These are phyloP conservation scores for Fusarium chaquense DNA, from an alignment of 2,329 filamentous ascomycete genomes.

Conservation along the genomic window DNA sequence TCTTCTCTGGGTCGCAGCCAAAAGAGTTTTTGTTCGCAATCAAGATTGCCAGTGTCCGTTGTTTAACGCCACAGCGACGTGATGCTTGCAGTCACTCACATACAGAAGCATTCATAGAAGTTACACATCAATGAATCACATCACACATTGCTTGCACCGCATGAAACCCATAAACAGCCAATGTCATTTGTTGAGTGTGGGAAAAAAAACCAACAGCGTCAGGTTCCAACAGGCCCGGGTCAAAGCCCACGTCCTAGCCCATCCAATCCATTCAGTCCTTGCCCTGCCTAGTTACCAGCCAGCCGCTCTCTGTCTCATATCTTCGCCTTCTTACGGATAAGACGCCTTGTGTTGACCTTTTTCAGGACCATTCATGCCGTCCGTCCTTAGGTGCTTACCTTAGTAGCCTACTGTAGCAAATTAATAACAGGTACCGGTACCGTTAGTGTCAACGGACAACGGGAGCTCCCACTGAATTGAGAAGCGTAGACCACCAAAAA, in stretches of 20 bases:
- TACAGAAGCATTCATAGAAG: not conserved
- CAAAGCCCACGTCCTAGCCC: conserved; percentile 17
- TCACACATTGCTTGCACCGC: conserved; percentile 7
- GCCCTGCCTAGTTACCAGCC: conserved; percentile 1
- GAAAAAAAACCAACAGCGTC: not conserved
- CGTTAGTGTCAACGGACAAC: conserved; percentile 21
- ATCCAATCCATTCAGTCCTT: conserved; percentile 7
- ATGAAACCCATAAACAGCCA: not conserved
- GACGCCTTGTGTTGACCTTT: conserved; percentile 15
- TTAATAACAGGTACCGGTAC: not conserved
- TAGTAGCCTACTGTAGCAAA: not conserved
- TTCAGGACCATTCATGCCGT: conserved; percentile 29
- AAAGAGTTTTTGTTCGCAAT: not conserved
- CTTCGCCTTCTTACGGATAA: conserved; percentile 20
- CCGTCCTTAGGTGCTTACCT: not conserved
- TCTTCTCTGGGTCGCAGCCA: not conserved
- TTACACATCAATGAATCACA: conserved; percentile 9
- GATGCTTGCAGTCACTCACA: conserved; percentile 5
- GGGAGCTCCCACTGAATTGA: conserved; percentile 5
- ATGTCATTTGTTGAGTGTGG: no score
- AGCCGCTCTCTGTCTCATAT: conserved; percentile 38
- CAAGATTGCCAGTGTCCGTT: not conserved
- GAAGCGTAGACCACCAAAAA: conserved; percentile 18
- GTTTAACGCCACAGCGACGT: not conserved
- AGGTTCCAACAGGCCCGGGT: conserved; percentile 8